Evolutionary conservation across 1,139 yeast genomes (phyloP), one percentile per base, ranked within the genome.

Genomic region (Pneumocystis jirovecii): DNA sequence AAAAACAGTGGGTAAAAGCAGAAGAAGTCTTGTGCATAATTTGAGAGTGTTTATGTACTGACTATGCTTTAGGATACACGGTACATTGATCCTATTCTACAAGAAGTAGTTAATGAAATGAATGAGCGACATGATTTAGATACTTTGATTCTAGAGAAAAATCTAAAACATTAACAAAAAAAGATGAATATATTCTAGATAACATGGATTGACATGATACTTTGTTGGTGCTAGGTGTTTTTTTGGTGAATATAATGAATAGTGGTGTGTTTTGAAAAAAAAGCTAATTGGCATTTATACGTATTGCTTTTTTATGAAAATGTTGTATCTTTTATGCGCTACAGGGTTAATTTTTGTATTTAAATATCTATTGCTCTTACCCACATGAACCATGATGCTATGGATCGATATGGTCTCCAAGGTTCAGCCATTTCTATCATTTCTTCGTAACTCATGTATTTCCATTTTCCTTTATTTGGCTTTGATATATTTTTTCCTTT

Each of bases 351-450:
- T 50, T 50, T 21, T 40, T 10, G 15, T 40, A 21, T 21, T 45
- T 45, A 1, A 8, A 45, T 45, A 25, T 10, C 7, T 12, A 50
- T 2, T 25, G 10, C 25, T 8, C n/a, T 25, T 50, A 25, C 34
- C 96, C 96, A 90, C 71, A 89, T 75, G 6, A 88, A 71, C 73
- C 87, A 73, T 87, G 87, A 88, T 65, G 87, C 81, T 2, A 84
- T 81, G 37, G 87, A 81, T 68, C 86, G 77, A 73, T 85, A 85
- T 0, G 97, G 97, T 63, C 76, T 74, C 72, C 84, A 89, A 65
- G 74, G 72, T 56, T 80, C 79, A 0, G 90, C 88, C 56, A 85
- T 78, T 60, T 78, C 77, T 64, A 82, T 70, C 79, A 78, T 74
- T 63, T 75, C 74, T 29, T 68, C 68, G 62, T 70, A 72, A 17